Evolutionary conservation across 2,329 filamentous ascomycete genomes (phyloP), one percentile per base, ranked within the genome.

Genomic region (Arachnomyces sp.): DNA sequence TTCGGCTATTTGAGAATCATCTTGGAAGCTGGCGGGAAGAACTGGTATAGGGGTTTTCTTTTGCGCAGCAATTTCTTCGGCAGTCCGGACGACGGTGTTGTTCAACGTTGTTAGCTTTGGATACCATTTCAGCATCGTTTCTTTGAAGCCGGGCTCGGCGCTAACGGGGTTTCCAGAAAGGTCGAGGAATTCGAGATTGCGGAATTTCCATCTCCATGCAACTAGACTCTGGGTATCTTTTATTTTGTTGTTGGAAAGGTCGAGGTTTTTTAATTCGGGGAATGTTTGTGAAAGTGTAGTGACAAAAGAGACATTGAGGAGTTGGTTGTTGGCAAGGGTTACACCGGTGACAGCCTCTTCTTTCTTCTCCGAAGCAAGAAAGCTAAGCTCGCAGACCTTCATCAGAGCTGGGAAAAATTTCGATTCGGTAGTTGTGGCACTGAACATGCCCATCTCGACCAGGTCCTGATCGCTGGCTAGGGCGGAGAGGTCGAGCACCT

Each of bases 381-480:
- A 94, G 13, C 82, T 74, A 45, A 77, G 69, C 39, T 93, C 81
- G 58, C 85, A 88, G 34, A 95, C 80, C 43, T 78, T 79, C 84
- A 96, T 94, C 46, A 96, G 72, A 1, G 85, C 90, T 38, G 84
- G 85, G 65, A 96, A 95, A 46, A 94, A 84, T 60, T 95, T 98
- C 47, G 83, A 76, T 34, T 84, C 79, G 1, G 80, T 81, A 3
- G 81, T 78, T 43, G 74, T 76, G 43, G 70, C 77, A 46, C 79
- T 75, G 58, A 94, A 88, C 54, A 90, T 83, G 29, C 84, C 84
- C 62, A 88, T 79, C 31, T 75, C 71, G 39, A 79, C 70, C 3
- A 96, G 74, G 43, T 81, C 76, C 2, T 77, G 66, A 53, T 96
- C 90, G 35, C 75, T 69, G 25, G 76, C 81, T 7, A 96, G 76